Evolutionary conservation across 2,329 filamentous ascomycete genomes (phyloP).

Genomic region (Phaeosphaeria sp.): DNA sequence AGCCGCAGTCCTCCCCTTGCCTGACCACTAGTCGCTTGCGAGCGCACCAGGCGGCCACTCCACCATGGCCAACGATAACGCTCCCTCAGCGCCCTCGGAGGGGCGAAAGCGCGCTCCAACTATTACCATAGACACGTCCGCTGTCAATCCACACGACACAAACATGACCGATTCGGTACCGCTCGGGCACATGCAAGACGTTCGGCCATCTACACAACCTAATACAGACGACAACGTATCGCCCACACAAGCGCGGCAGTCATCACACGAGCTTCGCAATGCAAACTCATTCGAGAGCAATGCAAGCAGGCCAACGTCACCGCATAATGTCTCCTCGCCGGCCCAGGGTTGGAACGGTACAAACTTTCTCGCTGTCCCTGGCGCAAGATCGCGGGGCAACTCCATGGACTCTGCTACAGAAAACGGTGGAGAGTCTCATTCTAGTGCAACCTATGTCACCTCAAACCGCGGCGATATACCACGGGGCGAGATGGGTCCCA

Average conservation of each 20-base stretch:
- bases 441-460: conserved; percentile 65
- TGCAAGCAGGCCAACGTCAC: conserved; percentile 69
- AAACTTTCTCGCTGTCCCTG: conserved; percentile 69
- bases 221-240: conserved; percentile 31
- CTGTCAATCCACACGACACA: conserved; percentile 49
- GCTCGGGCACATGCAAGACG: conserved; percentile 42
- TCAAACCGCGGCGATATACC: conserved; percentile 51
- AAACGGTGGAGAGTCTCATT: conserved; percentile 59
- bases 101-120: conserved; percentile 54
- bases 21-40: conserved; percentile 15
- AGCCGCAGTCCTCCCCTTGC: conserved; percentile 5
- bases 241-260: conserved; percentile 27
- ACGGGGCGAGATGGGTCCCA: conserved; percentile 50
- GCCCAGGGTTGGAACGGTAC: conserved; percentile 61
- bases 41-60: conserved; percentile 23
- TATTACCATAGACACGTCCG: conserved; percentile 61
- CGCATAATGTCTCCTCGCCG: conserved; percentile 72
- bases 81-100: conserved; percentile 1
- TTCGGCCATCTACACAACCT: conserved; percentile 29
- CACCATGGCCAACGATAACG: conserved; percentile 37
- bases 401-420: conserved; percentile 68
- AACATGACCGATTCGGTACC: conserved; percentile 43
- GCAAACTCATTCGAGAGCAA: conserved; percentile 69
- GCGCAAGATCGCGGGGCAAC: conserved; percentile 67
- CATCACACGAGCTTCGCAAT: conserved; percentile 58